Conservation (phyloP, 768 basidiomycete genomes). For the Russula brevipes region DNA sequence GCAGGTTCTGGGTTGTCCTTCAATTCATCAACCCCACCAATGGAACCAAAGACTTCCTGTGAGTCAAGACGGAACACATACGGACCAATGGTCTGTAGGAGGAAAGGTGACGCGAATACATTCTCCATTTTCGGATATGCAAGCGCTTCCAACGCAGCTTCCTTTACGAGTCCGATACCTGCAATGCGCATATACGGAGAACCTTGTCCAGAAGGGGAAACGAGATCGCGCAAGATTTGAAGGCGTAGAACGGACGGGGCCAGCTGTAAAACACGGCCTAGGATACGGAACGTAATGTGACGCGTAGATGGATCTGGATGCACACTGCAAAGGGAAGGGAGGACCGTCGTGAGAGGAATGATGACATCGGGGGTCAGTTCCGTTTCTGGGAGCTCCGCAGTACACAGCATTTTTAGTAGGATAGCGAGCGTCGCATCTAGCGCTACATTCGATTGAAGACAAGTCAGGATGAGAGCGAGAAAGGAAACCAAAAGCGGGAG, state of each 20-base stretch:
- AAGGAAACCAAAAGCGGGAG: slow-evolving; percentile 29
- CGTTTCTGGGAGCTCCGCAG: slow-evolving; percentile 14
- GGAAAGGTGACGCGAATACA: slow-evolving; percentile 49
- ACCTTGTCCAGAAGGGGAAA: slow-evolving; percentile 39
- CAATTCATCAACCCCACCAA: slow-evolving; percentile 32
- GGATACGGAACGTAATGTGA: slow-evolving; percentile 55
- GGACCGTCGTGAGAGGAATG: slow-evolving; percentile 43
- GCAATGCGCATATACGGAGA: slow-evolving; percentile 67
- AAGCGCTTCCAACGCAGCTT: slow-evolving; percentile 53
- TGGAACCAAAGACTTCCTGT: slow-evolving; percentile 41
- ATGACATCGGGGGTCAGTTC: slow-evolving; percentile 42
- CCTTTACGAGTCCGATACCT: slow-evolving; percentile 63
- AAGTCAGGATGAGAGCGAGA: slow-evolving; percentile 42
- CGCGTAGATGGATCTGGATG: slow-evolving; percentile 56
- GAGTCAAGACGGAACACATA: slow-evolving; percentile 56
- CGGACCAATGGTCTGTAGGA: slow-evolving; percentile 55
- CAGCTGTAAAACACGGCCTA: slow-evolving; percentile 49
- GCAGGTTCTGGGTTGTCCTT: slow-evolving; percentile 54
- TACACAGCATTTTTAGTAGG: slow-evolving; percentile 38
- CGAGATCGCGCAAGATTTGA: slow-evolving; percentile 50
- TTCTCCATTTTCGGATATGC: slow-evolving; percentile 33
- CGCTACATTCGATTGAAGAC: slow-evolving; percentile 48
- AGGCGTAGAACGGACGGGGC: slow-evolving; percentile 47
- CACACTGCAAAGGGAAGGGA: slow-evolving; percentile 54
- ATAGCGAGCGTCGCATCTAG: slow-evolving; percentile 60